Percentiles rank a stretch among this genome's conserved stretches.
phyloP scores from a whole-genome alignment of 176 grass and related monocot genomes.

The sorghum (Sorghum bicolor) region Sorghum_bicolor_NCBIv3 NC_012873.2:2272501-2273000 shows the following conservation, averaged over 20 bases:
- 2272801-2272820: conserved; percentile 96
- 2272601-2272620: neutral
- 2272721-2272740: neutral
- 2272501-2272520: conserved; percentile 96
- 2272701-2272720: conserved; percentile 56
- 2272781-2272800: conserved; percentile 91
- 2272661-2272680: conserved; percentile 95
- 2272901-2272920: neutral
- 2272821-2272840: conserved; percentile 93
- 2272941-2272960: neutral
- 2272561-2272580: neutral
- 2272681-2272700: conserved; percentile 87
- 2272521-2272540: conserved; percentile 32
- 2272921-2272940: neutral
- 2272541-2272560: conserved; percentile 20
- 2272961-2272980: neutral
- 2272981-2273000: neutral
- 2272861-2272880: conserved; percentile 69
- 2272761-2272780: conserved; percentile 43
- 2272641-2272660: conserved; percentile 92
- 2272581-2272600: neutral
- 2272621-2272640: conserved; percentile 56
- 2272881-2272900: neutral
- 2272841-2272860: conserved; percentile 82
- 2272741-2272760: neutral